Percentiles rank a stretch among this genome's conserved stretches.
Evolutionary conservation across 495 filamentous ascomycete genomes (phyloP).

Genomic region (Neurospora sp.): DNA sequence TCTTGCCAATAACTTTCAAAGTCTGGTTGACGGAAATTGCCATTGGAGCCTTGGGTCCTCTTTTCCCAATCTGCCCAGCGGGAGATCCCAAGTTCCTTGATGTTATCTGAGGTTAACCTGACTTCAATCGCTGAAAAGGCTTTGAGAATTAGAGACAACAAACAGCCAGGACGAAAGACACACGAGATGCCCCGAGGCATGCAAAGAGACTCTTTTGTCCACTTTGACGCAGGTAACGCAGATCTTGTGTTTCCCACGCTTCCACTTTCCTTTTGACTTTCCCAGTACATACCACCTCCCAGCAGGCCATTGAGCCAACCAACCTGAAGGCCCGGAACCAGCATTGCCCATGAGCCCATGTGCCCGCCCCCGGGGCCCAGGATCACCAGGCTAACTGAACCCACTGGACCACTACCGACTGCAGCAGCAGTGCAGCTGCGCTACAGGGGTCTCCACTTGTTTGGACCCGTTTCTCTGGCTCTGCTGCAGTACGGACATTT

Average conservation of each 20-base stretch:
- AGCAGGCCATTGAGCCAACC: background rate
- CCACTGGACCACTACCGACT: background rate
- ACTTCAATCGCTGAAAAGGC: background rate
- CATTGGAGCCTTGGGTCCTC: background rate
- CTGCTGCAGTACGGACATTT: background rate
- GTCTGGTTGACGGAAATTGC: background rate
- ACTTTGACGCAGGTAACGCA: background rate
- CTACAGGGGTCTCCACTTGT: background rate
- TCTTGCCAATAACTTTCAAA: background rate
- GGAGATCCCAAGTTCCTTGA: background rate
- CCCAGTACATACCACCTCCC: background rate
- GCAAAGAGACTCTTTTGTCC: background rate
- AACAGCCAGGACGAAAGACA: background rate
- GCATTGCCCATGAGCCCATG: background rate
- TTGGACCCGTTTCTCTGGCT: background rate
- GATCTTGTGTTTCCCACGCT: background rate
- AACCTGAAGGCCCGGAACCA: background rate
- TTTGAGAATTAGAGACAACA: background rate
- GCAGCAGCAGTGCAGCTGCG: background rate
- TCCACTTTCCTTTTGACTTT: background rate
- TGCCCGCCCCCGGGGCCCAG: background rate
- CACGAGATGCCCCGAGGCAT: background rate
- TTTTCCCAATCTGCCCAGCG: background rate
- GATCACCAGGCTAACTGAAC: background rate
- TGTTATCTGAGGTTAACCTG: background rate